A percentile compares a stretch with the other conserved stretches of the same genome.
Evolutionary conservation across 2,329 filamentous ascomycete species (phyloP).

Genomic region (Diplocarpon rosae): DNA sequence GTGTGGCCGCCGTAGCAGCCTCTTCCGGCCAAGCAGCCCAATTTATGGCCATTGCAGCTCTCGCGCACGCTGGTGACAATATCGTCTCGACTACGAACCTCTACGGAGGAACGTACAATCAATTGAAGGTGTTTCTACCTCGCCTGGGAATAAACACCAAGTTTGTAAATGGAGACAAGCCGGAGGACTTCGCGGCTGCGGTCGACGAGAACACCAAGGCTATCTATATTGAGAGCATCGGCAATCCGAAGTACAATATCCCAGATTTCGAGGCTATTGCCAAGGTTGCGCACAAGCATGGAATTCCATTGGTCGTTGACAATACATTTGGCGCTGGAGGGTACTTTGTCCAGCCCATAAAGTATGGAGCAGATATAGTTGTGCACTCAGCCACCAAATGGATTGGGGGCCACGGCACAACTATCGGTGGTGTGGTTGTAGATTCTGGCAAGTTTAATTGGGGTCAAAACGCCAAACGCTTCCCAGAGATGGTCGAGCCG

Average conservation of each 20-base stretch:
- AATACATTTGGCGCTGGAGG: conserved; percentile 94
- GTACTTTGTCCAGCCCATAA: conserved; percentile 76
- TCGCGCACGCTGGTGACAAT: conserved; percentile 86
- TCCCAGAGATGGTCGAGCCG: conserved; percentile 87
- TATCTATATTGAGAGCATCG: conserved; percentile 78
- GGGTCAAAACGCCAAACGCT: conserved; percentile 71
- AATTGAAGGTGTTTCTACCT: conserved; percentile 83
- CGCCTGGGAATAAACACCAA: conserved; percentile 82
- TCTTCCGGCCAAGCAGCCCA: conserved; percentile 84
- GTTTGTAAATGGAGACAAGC: conserved; percentile 72
- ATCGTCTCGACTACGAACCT: conserved; percentile 84
- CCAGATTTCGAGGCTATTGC: conserved; percentile 83
- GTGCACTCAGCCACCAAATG: conserved; percentile 94
- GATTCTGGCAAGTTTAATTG: conserved; percentile 92
- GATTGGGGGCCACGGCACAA: conserved; percentile 93
- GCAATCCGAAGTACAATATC: conserved; percentile 88
- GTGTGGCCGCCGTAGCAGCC: conserved; percentile 73
- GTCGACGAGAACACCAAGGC: conserved; percentile 94
- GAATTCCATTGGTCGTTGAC: conserved; percentile 53
- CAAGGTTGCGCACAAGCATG: conserved; percentile 61
- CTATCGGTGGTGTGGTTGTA: conserved; percentile 75
- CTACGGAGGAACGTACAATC: conserved; percentile 94
- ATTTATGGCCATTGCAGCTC: conserved; percentile 76
- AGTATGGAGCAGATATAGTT: conserved; percentile 86
- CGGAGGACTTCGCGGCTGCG: conserved; percentile 65